phyloP scores from a whole-genome alignment of 176 grass and related monocot species.

The Luzula sylvatica region DNA sequence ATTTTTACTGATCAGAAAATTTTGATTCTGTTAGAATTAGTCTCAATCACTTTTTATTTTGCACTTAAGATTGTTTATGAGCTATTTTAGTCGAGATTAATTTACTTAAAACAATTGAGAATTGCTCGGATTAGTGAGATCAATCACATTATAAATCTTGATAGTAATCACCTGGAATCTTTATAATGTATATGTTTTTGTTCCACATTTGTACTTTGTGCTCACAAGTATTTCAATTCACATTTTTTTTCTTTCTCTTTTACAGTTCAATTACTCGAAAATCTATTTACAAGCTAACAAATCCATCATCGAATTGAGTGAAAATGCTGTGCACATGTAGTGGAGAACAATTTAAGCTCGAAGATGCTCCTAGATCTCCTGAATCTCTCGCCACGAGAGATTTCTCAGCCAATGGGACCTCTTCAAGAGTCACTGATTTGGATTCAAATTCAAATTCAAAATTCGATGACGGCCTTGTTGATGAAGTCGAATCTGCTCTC shows the following conservation, averaged over 20 bases:
- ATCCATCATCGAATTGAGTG: not conserved
- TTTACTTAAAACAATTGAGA: too few relatives aligned
- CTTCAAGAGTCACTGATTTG: slow-evolving; percentile 42
- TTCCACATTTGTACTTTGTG: not conserved
- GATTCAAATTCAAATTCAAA: slow-evolving; percentile 31
- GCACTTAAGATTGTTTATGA: too few relatives aligned
- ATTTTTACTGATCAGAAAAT: not conserved
- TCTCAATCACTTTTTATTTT: too few relatives aligned
- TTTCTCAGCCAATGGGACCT: slow-evolving; percentile 58
- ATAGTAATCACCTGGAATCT: slow-evolving; percentile 1
- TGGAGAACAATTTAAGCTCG: slow-evolving; percentile 76
- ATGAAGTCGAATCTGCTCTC: slow-evolving; percentile 84
- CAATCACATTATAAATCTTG: not conserved
- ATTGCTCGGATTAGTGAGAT: too few relatives aligned
- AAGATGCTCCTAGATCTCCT: slow-evolving; percentile 55
- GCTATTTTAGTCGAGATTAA: too few relatives aligned
- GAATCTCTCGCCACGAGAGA: slow-evolving; percentile 95
- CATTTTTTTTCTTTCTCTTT: not conserved
- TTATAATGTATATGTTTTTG: too few relatives aligned
- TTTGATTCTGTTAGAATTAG: too few relatives aligned
- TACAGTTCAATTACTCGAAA: not conserved
- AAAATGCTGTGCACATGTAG: slow-evolving; percentile 86
- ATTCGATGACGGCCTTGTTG: slow-evolving; percentile 70
- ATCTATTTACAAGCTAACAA: not conserved
- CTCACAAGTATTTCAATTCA: not conserved